Percentiles rank a stretch among this genome's conserved stretches.
These are phyloP conservation scores for Clarkia xantiana DNA, from an alignment of 345 rosid genomes.

Conservation along the genomic window DNA sequence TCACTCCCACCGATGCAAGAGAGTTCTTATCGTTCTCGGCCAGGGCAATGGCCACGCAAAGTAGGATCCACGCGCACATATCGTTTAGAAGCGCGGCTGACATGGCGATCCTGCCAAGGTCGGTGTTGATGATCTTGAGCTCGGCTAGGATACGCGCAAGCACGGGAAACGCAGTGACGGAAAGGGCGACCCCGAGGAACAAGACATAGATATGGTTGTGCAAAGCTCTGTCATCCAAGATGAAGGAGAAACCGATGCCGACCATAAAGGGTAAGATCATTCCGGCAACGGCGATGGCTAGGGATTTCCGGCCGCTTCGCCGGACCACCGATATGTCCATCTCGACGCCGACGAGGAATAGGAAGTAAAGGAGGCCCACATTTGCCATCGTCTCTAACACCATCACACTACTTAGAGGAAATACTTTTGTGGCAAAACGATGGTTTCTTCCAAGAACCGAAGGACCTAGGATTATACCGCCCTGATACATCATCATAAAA, in stretches of 20 bases:
- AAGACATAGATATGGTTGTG: constrained; percentile 42
- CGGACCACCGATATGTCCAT: constrained; percentile 73
- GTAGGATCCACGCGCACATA: constrained; percentile 78
- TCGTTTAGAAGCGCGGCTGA: constrained; percentile 85
- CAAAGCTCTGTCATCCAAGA: constrained; percentile 11
- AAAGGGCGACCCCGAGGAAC: constrained; percentile 81
- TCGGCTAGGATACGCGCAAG: constrained; percentile 83
- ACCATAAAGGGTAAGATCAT: constrained; percentile 69
- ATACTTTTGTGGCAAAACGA: constrained; percentile 27
- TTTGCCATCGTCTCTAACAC: constrained; percentile 97
- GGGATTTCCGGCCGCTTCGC: constrained; percentile 50
- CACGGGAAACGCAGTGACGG: constrained; percentile 90
- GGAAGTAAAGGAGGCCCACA: constrained; percentile 74
- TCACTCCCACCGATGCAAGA: constrained; percentile 57
- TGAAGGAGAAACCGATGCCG: constrained; percentile 39
- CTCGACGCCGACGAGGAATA: constrained; percentile 84
- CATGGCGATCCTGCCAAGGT: constrained; percentile 78
- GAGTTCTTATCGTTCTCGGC: constrained; percentile 44
- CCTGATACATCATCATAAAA: constrained; percentile 22
- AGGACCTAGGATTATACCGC: constrained; percentile 75
- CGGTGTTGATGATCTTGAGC: constrained; percentile 78
- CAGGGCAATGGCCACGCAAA: constrained; percentile 69
- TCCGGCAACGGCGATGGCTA: constrained; percentile 53
- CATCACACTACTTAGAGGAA: constrained; percentile 82
- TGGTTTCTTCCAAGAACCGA: constrained; percentile 47